A percentile compares a stretch with the other conserved stretches of the same genome.
These are phyloP conservation scores for Eragrostis tef DNA, from an alignment of 202 grass and related monocot genomes.

Conservation along the genomic window DNA sequence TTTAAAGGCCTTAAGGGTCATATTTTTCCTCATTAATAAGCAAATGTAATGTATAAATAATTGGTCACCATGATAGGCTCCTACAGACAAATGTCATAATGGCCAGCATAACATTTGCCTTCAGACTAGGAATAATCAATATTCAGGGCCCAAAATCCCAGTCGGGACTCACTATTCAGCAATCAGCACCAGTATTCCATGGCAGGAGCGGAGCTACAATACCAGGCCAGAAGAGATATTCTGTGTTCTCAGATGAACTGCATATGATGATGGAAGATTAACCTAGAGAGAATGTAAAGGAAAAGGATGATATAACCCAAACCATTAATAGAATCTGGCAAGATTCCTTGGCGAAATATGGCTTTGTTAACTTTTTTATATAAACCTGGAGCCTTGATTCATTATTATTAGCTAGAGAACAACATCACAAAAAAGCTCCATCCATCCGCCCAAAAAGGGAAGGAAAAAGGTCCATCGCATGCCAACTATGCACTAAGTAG, in stretches of 20 bases:
- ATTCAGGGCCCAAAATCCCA: not conserved
- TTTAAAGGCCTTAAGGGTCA: conserved; percentile 42
- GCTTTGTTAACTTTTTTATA: conserved; percentile 19
- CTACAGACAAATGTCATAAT: conserved; percentile 52
- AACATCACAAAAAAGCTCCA: conserved; percentile 32
- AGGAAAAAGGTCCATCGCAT: conserved; percentile 23
- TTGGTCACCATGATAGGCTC: conserved; percentile 49
- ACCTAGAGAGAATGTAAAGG: conserved; percentile 4
- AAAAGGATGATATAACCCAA: not conserved
- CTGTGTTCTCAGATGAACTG: conserved; percentile 6
- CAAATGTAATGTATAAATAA: conserved; percentile 53
- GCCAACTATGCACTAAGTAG: too few species aligned
- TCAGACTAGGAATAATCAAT: conserved; percentile 45
- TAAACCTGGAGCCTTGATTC: conserved; percentile 38
- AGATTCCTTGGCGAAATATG: not conserved
- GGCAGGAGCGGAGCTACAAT: not conserved
- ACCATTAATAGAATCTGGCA: not conserved
- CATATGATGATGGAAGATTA: not conserved
- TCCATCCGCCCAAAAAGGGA: not conserved
- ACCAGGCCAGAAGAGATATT: not conserved
- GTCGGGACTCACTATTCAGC: not conserved
- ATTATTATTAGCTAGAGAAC: conserved; percentile 39
- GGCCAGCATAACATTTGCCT: conserved; percentile 40
- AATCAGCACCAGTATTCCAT: not conserved
- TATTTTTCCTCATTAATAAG: conserved; percentile 44